Base-by-base conservation (phyloP, 192 early-diverging fungal genomes). In the Gamsiella multidivaricata region DNA sequence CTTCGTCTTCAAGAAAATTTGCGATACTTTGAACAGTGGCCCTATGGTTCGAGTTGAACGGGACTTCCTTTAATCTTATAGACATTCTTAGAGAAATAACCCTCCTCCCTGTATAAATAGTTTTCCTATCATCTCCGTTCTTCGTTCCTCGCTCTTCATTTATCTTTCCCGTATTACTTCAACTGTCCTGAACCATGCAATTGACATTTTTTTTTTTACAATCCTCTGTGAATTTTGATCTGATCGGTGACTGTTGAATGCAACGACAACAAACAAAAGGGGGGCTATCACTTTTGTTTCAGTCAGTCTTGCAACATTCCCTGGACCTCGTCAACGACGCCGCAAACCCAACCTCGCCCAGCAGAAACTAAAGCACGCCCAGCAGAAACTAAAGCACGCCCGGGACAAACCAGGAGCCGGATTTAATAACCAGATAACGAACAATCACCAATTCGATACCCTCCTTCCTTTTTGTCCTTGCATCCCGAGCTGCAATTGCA, bases 1-100 rank as follows among this genome's bases (percentile, higher is more conserved):
- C 53, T 88, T 5, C 70, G 81, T 39, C 42, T 88, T 9, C 78
- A 86, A 54, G 83, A 83, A 17, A 81, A 81, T 26, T 63, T 78
- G 74, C 65, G 74, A 32, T 60, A 69, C 22, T 63, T 64, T 36
- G 74, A 55, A 17, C 74, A 78, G 5, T 78, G 66, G 61, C 65
- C 74, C 9, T 78, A 69, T 42, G 72, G 64, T 15, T 69, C 66
- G 8, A 65, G 51, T 29, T 52, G 33, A 63, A 22, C 65, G n/a
- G 25, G 18, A 29, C 11, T 37, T 20, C 34, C 3, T 3, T 17
- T 26, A 29, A 10, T 7, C 7, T 29, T 9, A 53, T 25, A 25
- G 51, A 31, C 26, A 37, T 56, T 6, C 5, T 56, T 23, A 18
- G 20, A 33, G 37, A 22, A 58, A 58, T 41, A 7, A n/a, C n/a